Evolutionary conservation across 2,329 filamentous ascomycete species (phyloP).

Genomic region (Raffaelea ambrosiae): DNA sequence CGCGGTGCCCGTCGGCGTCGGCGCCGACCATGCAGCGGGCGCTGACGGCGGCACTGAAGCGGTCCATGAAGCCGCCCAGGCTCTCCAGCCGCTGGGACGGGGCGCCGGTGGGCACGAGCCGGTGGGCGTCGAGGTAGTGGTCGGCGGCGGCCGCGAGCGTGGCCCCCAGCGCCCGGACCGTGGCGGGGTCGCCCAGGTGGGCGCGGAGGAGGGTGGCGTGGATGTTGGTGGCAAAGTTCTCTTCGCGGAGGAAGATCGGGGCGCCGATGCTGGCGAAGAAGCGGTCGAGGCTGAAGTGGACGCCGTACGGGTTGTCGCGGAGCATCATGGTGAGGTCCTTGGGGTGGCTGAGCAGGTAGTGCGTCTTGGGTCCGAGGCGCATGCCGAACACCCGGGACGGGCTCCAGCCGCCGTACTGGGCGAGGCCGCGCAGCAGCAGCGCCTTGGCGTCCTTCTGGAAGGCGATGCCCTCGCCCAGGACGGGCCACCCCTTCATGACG

Average conservation of each 20-base stretch:
- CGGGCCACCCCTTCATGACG: slow-evolving; percentile 3
- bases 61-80: slow-evolving; percentile 6
- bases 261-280: slow-evolving; percentile 6
- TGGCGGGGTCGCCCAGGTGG: slow-evolving; percentile 6
- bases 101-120: neutral
- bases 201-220: too few relatives aligned
- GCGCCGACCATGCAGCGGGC: slow-evolving; percentile 8
- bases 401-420: neutral
- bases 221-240: slow-evolving; percentile 5
- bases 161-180: slow-evolving; percentile 1
- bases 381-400: too few relatives aligned
- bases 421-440: slow-evolving; percentile 1
- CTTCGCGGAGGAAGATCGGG: slow-evolving; percentile 5
- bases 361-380: slow-evolving; percentile 6
- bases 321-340: slow-evolving; percentile 8
- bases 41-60: slow-evolving; percentile 6
- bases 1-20: slow-evolving; percentile 4
- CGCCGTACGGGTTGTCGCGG: slow-evolving; percentile 7
- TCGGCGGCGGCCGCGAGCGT: slow-evolving; percentile 5
- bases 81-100: neutral
- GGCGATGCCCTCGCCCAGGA: slow-evolving; percentile 5
- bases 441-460: slow-evolving; percentile 5
- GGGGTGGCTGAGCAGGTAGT: slow-evolving; percentile 5
- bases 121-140: slow-evolving; percentile 1
- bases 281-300: slow-evolving; percentile 6